These are phyloP conservation scores for Malus sieversii DNA, from an alignment of 306 rosid genomes.

Conservation along the genomic window DNA sequence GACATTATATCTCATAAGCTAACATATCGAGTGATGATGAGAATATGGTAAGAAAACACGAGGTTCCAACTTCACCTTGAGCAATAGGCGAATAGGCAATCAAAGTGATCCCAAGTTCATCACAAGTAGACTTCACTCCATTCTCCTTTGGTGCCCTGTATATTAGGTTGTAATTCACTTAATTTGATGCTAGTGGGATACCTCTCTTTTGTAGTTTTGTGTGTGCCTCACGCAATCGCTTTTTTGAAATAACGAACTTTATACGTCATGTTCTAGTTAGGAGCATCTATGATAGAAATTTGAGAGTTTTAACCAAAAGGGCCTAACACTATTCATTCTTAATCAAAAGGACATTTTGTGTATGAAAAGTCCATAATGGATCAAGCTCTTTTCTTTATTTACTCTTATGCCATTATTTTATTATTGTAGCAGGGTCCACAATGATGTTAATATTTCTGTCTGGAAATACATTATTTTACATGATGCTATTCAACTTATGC, in stretches of 20 bases:
- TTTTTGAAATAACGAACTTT: slow-evolving; percentile 36
- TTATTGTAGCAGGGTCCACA: no score
- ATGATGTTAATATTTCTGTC: no score
- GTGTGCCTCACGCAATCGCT: slow-evolving; percentile 63
- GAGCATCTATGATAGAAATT: no score
- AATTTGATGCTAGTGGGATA: slow-evolving; percentile 84
- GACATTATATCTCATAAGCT: background rate
- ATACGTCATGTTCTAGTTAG: background rate
- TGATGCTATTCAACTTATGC: no score
- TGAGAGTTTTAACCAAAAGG: no score
- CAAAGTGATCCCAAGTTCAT: slow-evolving; percentile 84
- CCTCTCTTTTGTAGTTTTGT: slow-evolving; percentile 71
- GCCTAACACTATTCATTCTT: no score
- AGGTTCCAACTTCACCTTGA: slow-evolving; percentile 47
- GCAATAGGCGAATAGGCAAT: slow-evolving; percentile 96
- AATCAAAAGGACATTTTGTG: no score
- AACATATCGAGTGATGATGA: background rate
- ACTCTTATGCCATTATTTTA: no score
- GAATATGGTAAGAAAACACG: background rate
- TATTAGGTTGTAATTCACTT: slow-evolving; percentile 89
- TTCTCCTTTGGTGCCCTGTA: slow-evolving; percentile 73
- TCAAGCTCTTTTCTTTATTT: no score
- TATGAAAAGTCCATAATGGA: no score
- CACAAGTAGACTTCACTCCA: slow-evolving; percentile 76
- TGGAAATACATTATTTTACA: no score